Evolutionary conservation across 495 filamentous ascomycete genomes (phyloP), one percentile per base, ranked within the genome.

Genomic region (Penicillium bovifimosum): DNA sequence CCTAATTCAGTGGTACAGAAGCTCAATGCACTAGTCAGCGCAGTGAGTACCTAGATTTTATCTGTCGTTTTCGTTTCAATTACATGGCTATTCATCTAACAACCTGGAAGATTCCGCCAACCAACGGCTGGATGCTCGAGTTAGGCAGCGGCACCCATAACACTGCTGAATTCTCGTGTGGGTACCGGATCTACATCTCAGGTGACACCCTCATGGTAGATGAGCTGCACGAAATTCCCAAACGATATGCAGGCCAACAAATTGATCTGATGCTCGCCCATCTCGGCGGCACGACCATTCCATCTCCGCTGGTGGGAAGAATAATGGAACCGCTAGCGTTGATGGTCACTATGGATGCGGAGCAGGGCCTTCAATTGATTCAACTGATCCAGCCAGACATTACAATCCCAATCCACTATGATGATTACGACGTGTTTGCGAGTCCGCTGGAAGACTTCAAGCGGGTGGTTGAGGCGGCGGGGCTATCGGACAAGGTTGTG

Each of bases 301-400:
- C 84, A 0, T 71, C 75, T 2, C 79, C 82, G 0, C 57, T 66
- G 0, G 36, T 81, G 57, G 48, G 48, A 26, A 9, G 48, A 28
- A 29, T 42, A 5, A 50, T 50, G 48, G 80, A 80, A 26, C 61
- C 86, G 47, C 46, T 87, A 8, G 50, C 65, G 38, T 41, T 62
- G 44, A 86, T 85, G 82, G 78, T 86, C n/a, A 86, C 81, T 0
- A 88, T 88, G 86, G 85, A 88, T 56, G 86, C 76, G 9, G 67
- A 70, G 63, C 79, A 86, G 65, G 83, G 85, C 0, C 56, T 86
- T 6, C 56, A 81, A 68, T 63, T 86, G 50, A 79, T 87, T 63
- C 61, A 70, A 54, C 42, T 86, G 33, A 69, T 88, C 1, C 67
- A 82, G 11, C 81, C 86, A 36, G 81, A 86, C 31, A 50, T 86